These are phyloP conservation scores for Psophocarpus tetragonolobus DNA, from an alignment of 306 rosid genomes.

Conservation along the genomic window DNA sequence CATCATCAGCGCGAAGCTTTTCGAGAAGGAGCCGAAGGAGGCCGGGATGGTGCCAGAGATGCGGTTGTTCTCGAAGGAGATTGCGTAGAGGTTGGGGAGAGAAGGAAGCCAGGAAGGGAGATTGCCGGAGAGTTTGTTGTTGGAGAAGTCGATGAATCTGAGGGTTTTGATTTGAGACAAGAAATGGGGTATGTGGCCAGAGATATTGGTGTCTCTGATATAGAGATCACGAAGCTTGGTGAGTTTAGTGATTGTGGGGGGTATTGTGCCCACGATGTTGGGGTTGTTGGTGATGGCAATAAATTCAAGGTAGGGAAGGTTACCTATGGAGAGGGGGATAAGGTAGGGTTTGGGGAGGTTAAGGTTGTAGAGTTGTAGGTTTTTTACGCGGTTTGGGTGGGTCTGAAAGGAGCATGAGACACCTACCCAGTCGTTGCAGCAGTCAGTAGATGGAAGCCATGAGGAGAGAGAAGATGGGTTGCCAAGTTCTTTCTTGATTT, in stretches of 20 bases:
- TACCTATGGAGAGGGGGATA: slow-evolving; percentile 1
- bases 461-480: slow-evolving; percentile 32
- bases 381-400: slow-evolving; percentile 11
- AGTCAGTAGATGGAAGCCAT: slow-evolving; percentile 23
- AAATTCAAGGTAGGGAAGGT: background rate
- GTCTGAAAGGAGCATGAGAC: slow-evolving; percentile 22
- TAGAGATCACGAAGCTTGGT: background rate
- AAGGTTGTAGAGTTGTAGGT: background rate
- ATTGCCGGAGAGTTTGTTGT: slow-evolving; percentile 28
- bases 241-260: background rate
- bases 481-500: slow-evolving; percentile 15
- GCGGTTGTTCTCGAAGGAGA: slow-evolving; percentile 10
- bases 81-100: slow-evolving; percentile 20
- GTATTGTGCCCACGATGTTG: slow-evolving; percentile 24
- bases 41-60: slow-evolving; percentile 26
- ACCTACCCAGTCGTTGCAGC: slow-evolving; percentile 23
- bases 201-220: slow-evolving; percentile 18
- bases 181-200: slow-evolving; percentile 11
- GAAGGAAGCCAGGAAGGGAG: slow-evolving; percentile 4
- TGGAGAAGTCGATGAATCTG: background rate
- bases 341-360: background rate
- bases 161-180: slow-evolving; percentile 26
- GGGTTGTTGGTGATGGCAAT: background rate
- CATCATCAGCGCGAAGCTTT: background rate
- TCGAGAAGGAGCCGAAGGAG: slow-evolving; percentile 21